These are phyloP conservation scores for Talaromyces sp. DNA, from an alignment of 2,329 filamentous ascomycete species.

Conservation along the genomic window DNA sequence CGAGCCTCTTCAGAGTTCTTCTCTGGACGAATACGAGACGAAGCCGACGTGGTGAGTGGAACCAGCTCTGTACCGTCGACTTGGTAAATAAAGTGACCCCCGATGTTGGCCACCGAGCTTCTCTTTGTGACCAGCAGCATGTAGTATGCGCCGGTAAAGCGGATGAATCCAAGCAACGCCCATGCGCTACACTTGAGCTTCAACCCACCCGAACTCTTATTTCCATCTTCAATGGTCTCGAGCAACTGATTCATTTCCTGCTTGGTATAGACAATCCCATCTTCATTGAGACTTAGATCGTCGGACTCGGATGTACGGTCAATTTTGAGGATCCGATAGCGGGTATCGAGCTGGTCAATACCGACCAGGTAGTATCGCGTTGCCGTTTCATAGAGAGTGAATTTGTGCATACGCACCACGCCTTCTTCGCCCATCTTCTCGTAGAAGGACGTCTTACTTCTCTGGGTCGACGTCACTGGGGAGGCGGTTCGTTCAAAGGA, in stretches of 20 bases:
- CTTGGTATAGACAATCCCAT: slow-evolving; percentile 89
- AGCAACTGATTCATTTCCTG: slow-evolving; percentile 90
- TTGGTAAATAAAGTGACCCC: slow-evolving; percentile 93
- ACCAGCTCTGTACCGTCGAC: slow-evolving; percentile 90
- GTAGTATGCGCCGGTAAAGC: slow-evolving; percentile 93
- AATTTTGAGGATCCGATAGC: slow-evolving; percentile 89
- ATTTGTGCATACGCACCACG: slow-evolving; percentile 76
- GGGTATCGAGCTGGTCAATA: slow-evolving; percentile 79
- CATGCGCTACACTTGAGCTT: slow-evolving; percentile 85
- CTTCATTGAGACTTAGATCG: slow-evolving; percentile 80
- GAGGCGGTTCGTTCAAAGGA: slow-evolving; percentile 39
- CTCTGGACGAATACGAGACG: slow-evolving; percentile 67
- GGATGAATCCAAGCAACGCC: slow-evolving; percentile 91
- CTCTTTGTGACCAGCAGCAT: slow-evolving; percentile 96
- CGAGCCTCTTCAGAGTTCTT: slow-evolving; percentile 82
- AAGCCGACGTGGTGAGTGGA: slow-evolving; percentile 67
- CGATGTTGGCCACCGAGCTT: slow-evolving; percentile 91
- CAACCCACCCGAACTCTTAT: slow-evolving; percentile 82
- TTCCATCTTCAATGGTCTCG: slow-evolving; percentile 91
- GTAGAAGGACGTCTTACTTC: slow-evolving; percentile 29
- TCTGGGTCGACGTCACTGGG: slow-evolving; percentile 31
- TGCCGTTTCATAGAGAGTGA: slow-evolving; percentile 94
- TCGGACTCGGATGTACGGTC: slow-evolving; percentile 76
- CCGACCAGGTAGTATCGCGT: slow-evolving; percentile 92
- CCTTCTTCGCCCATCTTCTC: slow-evolving; percentile 38